Percentiles rank a stretch among this genome's conserved stretches.
phyloP scores from a whole-genome alignment of 2,329 filamentous ascomycete species.

The Diaporthe nobilis region DNA sequence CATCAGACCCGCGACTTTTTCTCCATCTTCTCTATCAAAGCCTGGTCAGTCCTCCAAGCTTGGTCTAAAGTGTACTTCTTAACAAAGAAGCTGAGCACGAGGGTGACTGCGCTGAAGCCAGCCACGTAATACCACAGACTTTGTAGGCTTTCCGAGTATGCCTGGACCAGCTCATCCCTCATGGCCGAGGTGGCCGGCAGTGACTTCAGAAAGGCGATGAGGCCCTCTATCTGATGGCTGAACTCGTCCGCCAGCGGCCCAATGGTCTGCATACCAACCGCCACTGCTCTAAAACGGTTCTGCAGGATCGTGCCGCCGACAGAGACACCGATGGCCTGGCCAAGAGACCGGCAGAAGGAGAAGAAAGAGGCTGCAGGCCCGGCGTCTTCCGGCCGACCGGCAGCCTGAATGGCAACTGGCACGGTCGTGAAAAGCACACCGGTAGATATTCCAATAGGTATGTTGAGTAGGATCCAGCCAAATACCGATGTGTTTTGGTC shows the following conservation, averaged over 20 bases:
- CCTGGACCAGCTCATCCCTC: slow-evolving; percentile 1
- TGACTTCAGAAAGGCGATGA: slow-evolving; percentile 21
- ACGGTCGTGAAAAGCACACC: slow-evolving; percentile 43
- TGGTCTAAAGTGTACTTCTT: slow-evolving; percentile 27
- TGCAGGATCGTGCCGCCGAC: slow-evolving; percentile 42
- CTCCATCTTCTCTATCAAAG: slow-evolving; percentile 14
- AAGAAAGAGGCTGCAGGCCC: slow-evolving; percentile 39
- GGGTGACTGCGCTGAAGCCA: background rate
- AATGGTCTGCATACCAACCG: background rate
- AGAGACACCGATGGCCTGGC: slow-evolving; percentile 43
- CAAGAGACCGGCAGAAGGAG: slow-evolving; percentile 40
- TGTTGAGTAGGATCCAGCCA: slow-evolving; percentile 38
- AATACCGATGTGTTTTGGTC: slow-evolving; percentile 26
- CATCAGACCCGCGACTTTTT: background rate
- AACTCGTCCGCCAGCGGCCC: slow-evolving; percentile 15
- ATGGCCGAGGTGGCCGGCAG: background rate
- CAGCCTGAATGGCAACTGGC: slow-evolving; percentile 44
- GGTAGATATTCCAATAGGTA: slow-evolving; percentile 43
- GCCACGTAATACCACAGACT: slow-evolving; percentile 20
- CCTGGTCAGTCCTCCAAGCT: slow-evolving; percentile 21
- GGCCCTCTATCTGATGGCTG: slow-evolving; percentile 16
- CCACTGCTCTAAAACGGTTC: slow-evolving; percentile 17
- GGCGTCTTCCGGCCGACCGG: slow-evolving; percentile 41
- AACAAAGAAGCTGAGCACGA: slow-evolving; percentile 23
- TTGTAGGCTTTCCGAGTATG: slow-evolving; percentile 9